These are phyloP conservation scores for Exophiala viscosa DNA, from an alignment of 2,329 filamentous ascomycete genomes.

Conservation along the genomic window DNA sequence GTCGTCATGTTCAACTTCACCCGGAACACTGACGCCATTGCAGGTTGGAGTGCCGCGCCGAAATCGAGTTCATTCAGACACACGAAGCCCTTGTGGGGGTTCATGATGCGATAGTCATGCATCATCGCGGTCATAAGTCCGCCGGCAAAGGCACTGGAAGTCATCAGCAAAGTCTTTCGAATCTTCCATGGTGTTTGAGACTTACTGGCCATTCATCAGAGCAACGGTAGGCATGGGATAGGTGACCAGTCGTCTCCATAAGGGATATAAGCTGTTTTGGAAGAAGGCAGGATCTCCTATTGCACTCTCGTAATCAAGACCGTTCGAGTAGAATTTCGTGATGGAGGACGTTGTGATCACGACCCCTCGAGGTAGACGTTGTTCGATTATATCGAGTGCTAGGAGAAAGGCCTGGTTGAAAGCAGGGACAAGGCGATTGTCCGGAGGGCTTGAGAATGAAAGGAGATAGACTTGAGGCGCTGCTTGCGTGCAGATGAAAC, in stretches of 20 bases:
- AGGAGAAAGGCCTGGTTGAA: slow-evolving; percentile 66
- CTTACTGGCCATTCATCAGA: slow-evolving; percentile 67
- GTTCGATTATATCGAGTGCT: slow-evolving; percentile 72
- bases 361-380: slow-evolving; percentile 65
- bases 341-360: slow-evolving; percentile 73
- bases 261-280: slow-evolving; percentile 56
- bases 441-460: slow-evolving; percentile 65
- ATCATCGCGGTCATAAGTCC: slow-evolving; percentile 79
- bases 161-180: background rate
- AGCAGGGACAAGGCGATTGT: slow-evolving; percentile 69
- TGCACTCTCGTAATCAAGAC: slow-evolving; percentile 72
- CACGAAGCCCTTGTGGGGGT: slow-evolving; percentile 64
- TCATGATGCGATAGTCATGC: slow-evolving; percentile 79
- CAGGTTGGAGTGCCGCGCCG: slow-evolving; percentile 67
- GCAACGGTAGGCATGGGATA: slow-evolving; percentile 80
- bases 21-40: slow-evolving; percentile 72
- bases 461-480: slow-evolving; percentile 64
- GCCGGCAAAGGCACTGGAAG: slow-evolving; percentile 62
- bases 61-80: slow-evolving; percentile 82
- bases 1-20: slow-evolving; percentile 57
- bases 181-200: background rate
- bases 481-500: slow-evolving; percentile 61
- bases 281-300: slow-evolving; percentile 59
- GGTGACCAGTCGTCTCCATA: slow-evolving; percentile 64
- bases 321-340: slow-evolving; percentile 74